Percentiles rank a stretch among this genome's conserved stretches.
Evolutionary conservation across 495 filamentous ascomycete genomes (phyloP).

Genomic region (Hyaloscypha finlandica): DNA sequence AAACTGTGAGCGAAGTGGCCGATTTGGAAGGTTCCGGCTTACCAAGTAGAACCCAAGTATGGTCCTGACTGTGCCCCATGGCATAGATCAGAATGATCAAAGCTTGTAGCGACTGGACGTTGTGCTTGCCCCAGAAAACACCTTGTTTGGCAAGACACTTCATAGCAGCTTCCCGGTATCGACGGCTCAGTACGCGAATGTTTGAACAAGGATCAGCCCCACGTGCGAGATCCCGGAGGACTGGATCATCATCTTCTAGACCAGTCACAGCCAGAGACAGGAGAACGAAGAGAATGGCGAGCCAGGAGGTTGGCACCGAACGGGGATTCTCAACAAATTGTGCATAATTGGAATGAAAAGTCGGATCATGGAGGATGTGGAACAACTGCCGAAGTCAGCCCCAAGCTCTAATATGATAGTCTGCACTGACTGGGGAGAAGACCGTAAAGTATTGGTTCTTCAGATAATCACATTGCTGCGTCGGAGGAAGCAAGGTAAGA

Average conservation of each 20-base stretch:
- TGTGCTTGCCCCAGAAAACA: conserved; percentile 45
- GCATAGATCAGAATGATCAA: conserved; percentile 49
- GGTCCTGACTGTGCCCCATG: conserved; percentile 42
- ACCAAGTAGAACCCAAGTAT: conserved; percentile 39
- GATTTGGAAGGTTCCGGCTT: background rate
- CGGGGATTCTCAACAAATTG: conserved; percentile 46
- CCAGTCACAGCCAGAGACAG: conserved; percentile 47
- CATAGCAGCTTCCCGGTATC: conserved; percentile 49
- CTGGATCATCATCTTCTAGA: conserved; percentile 45
- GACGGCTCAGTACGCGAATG: conserved; percentile 43
- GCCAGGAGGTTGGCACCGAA: conserved; percentile 44
- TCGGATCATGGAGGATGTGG: conserved; percentile 49
- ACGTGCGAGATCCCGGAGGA: conserved; percentile 45
- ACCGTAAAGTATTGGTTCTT: conserved; percentile 16
- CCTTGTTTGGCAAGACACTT: conserved; percentile 45
- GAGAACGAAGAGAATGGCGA: conserved; percentile 48
- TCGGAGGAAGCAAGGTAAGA: conserved; percentile 14
- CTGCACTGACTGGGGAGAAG: conserved; percentile 12
- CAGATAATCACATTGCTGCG: conserved; percentile 21
- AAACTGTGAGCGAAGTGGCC: conserved; percentile 15
- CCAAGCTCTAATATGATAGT: background rate
- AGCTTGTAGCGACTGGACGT: conserved; percentile 49
- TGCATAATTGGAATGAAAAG: conserved; percentile 49
- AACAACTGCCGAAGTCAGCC: conserved; percentile 12
- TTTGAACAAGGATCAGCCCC: conserved; percentile 45